A percentile compares a stretch with the other conserved stretches of the same genome.
Evolutionary conservation across 345 rosid species (phyloP).

Genomic region (Camelina neglecta): DNA sequence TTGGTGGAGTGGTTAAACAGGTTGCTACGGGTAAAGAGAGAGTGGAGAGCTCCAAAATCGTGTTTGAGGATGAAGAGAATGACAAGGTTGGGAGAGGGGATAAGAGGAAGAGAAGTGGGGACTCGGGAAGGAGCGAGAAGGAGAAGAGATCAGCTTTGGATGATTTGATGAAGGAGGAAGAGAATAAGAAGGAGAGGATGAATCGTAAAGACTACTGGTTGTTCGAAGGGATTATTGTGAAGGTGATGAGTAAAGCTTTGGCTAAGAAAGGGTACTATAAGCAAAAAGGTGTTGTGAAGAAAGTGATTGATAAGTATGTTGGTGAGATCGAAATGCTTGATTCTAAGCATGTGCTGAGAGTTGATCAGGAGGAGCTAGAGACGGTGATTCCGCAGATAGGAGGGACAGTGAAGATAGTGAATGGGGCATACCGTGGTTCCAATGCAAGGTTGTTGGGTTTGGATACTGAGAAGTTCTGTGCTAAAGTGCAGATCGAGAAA

Average conservation of each 20-base stretch:
- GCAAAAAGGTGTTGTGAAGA: constrained; percentile 82
- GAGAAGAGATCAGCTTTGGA: constrained; percentile 64
- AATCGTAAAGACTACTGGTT: constrained; percentile 94
- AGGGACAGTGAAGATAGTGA: constrained; percentile 74
- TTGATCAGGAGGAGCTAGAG: constrained; percentile 97
- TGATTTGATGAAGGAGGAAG: constrained; percentile 94
- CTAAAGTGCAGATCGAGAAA: constrained; percentile 88
- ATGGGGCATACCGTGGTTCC: constrained; percentile 88
- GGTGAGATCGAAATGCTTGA: constrained; percentile 90
- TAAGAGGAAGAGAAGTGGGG: constrained; percentile 45
- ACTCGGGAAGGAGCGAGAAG: constrained; percentile 44
- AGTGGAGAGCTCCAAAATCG: constrained; percentile 54
- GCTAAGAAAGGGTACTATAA: constrained; percentile 85
- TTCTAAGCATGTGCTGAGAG: constrained; percentile 75
- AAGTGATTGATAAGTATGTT: constrained; percentile 82
- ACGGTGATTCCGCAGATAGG: constrained; percentile 93
- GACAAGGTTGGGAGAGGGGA: constrained; percentile 46
- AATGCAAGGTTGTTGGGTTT: constrained; percentile 79
- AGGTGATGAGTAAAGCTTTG: constrained; percentile 87
- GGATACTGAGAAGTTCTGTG: constrained; percentile 82
- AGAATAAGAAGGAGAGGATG: constrained; percentile 74
- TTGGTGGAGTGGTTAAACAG: constrained; percentile 49
- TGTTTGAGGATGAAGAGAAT: constrained; percentile 62
- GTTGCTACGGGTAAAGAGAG: constrained; percentile 48
- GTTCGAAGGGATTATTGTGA: constrained; percentile 78